Evolutionary conservation across 805 yeast genomes (phyloP), one percentile per base, ranked within the genome.

Genomic region (Nakazawaea peltata): DNA sequence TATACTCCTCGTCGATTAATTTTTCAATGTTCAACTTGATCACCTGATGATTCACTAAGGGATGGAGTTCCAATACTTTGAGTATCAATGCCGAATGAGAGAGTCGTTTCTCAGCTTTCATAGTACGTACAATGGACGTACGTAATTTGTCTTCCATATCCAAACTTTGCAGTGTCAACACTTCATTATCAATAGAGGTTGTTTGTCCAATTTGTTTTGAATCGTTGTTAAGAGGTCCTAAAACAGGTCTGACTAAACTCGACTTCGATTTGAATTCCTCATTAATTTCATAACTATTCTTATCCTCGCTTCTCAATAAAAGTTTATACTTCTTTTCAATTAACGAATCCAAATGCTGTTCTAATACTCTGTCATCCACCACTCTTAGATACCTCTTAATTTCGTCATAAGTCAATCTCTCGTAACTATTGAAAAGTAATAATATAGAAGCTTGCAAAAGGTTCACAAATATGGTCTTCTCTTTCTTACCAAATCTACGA

Each of bases 371-470:
- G 4, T 40, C 42, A 11, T 56, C 26, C n/a, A 15, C 24, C 57
- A 39, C 59, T 50, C 21, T 49, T 43, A 11, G 61, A 50, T 3
- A n/a, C 8, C 5, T 39, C 5, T 33, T 39, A 3, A 65, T 43
- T 18, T 56, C 53, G 1, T 32, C 19, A 7, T 54, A 34, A 0
- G 35, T 29, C 16, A 46, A 41, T 4, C 14, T 6, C 9, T 50
- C 50, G 3, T 17, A 12, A 0, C 54, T 51, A 26, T 59, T 55
- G 33, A 62, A 63, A 19, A 53, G 37, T n/a, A 56, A 36, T 4
- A 65, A 40, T 1, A 64, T 52, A 3, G 52, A 41, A 0, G 66
- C 67, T 44, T 65, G 71, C 21, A 58, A 49, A 22, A 63, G 41
- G 40, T 62, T 63, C 9, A 61, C 51, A 3, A 41, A 37, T 16